These are phyloP conservation scores for Lumnitzera racemosa DNA, from an alignment of 345 rosid species.

Conservation along the genomic window DNA sequence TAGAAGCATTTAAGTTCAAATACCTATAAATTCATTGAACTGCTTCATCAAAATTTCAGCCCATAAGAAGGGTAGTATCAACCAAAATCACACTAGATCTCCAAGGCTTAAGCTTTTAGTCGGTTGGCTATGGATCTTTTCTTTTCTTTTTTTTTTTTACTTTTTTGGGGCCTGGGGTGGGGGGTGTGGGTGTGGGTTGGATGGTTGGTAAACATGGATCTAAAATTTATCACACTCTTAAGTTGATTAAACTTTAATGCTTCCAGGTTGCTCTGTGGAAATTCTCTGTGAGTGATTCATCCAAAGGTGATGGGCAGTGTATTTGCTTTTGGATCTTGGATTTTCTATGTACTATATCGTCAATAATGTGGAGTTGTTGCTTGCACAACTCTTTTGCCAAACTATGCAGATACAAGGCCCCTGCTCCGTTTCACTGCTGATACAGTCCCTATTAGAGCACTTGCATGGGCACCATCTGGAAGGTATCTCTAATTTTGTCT, in stretches of 20 bases:
- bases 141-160: too few species aligned
- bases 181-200: too few species aligned
- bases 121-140: too few species aligned
- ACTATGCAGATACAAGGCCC: conserved; percentile 75
- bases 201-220: too few species aligned
- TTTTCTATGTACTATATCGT: not conserved
- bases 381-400: conserved; percentile 7
- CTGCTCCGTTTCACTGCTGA: conserved; percentile 81
- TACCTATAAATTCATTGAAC: too few species aligned
- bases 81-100: too few species aligned
- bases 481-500: conserved; percentile 37
- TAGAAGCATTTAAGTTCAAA: too few species aligned
- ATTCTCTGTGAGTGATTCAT: conserved; percentile 41
- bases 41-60: too few species aligned
- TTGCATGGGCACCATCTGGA: conserved; percentile 83
- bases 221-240: not conserved
- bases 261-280: conserved; percentile 94
- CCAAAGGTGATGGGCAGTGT: conserved; percentile 38
- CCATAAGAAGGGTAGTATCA: too few species aligned
- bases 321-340: not conserved
- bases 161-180: too few species aligned
- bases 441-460: conserved; percentile 68
- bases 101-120: too few species aligned
- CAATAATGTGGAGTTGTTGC: not conserved
- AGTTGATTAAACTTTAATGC: not conserved